These are phyloP conservation scores for Backusella morwellensis DNA, from an alignment of 192 early-diverging fungal genomes.

Conservation along the genomic window DNA sequence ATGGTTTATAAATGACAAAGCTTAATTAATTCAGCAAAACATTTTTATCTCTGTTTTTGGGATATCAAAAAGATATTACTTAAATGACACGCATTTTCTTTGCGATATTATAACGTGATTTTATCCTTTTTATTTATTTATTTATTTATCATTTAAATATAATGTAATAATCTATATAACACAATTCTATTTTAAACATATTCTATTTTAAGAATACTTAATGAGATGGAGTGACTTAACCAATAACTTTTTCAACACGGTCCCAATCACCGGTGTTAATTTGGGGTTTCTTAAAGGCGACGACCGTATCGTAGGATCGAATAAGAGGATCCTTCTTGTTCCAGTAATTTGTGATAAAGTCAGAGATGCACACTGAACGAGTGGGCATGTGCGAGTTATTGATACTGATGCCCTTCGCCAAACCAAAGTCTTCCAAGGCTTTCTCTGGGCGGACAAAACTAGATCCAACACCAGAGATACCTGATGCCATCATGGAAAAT, in stretches of 20 bases:
- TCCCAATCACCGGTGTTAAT: conserved; percentile 8
- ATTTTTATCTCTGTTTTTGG: not conserved
- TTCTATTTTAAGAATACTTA: not conserved
- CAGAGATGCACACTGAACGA: conserved; percentile 14
- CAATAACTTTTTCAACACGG: not conserved
- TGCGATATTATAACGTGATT: not conserved
- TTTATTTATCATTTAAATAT: not conserved
- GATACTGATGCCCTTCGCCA: conserved; percentile 23
- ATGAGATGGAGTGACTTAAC: not conserved
- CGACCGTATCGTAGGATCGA: not conserved
- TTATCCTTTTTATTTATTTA: no score
- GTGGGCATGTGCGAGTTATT: conserved; percentile 16
- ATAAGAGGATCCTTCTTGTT: conserved; percentile 15
- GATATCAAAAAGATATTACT: no score
- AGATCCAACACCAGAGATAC: conserved; percentile 18
- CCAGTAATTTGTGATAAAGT: conserved; percentile 18
- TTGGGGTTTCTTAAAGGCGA: not conserved
- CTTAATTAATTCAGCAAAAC: no score
- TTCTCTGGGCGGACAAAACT: not conserved
- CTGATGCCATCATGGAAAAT: conserved; percentile 27
- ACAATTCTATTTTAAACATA: not conserved
- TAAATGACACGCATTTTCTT: no score
- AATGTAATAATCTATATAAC: not conserved
- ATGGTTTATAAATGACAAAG: no score
- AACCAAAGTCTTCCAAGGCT: conserved; percentile 25